Percentiles rank a stretch among this genome's conserved stretches.
phyloP scores from a whole-genome alignment of 2,329 filamentous ascomycete species.

The Colletotrichum acutatum region DNA sequence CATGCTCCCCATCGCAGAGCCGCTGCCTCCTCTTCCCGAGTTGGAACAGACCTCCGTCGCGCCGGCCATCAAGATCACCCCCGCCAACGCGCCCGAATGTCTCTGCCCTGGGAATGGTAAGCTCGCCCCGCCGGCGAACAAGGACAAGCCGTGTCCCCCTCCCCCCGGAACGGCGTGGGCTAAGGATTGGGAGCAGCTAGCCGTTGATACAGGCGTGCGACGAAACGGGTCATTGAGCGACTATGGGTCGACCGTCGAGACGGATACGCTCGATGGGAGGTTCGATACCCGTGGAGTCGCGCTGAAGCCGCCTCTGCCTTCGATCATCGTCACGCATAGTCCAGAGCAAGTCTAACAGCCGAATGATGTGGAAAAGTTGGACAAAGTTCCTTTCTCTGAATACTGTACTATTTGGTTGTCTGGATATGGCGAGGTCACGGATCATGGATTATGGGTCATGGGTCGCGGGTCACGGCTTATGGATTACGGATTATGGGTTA shows the following conservation, averaged over 20 bases:
- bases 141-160: slow-evolving; percentile 27
- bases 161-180: slow-evolving; percentile 37
- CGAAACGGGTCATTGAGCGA: slow-evolving; percentile 33
- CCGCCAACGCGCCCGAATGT: slow-evolving; percentile 21
- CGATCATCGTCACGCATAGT: slow-evolving; percentile 33
- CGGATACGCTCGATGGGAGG: slow-evolving; percentile 9
- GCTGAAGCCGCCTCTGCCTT: slow-evolving; percentile 28
- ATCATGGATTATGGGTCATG: not conserved
- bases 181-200: slow-evolving; percentile 35
- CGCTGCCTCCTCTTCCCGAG: slow-evolving; percentile 27
- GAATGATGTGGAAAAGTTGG: not conserved
- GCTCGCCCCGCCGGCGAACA: slow-evolving; percentile 1
- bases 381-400: not conserved
- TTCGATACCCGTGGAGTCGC: not conserved
- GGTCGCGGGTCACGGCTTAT: not conserved
- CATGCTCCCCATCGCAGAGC: slow-evolving; percentile 30
- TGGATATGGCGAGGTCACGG: not conserved
- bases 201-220: slow-evolving; percentile 31
- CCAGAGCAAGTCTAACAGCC: slow-evolving; percentile 11
- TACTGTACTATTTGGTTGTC: not conserved
- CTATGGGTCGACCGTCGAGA: slow-evolving; percentile 20
- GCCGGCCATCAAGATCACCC: slow-evolving; percentile 21
- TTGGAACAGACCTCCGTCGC: slow-evolving; percentile 7
- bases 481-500: not conserved
- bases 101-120: slow-evolving; percentile 32